A percentile compares a stretch with the other conserved stretches of the same genome.
Evolutionary conservation across 257 asterid genomes (phyloP).

Genomic region (Eustoma russellianum): DNA sequence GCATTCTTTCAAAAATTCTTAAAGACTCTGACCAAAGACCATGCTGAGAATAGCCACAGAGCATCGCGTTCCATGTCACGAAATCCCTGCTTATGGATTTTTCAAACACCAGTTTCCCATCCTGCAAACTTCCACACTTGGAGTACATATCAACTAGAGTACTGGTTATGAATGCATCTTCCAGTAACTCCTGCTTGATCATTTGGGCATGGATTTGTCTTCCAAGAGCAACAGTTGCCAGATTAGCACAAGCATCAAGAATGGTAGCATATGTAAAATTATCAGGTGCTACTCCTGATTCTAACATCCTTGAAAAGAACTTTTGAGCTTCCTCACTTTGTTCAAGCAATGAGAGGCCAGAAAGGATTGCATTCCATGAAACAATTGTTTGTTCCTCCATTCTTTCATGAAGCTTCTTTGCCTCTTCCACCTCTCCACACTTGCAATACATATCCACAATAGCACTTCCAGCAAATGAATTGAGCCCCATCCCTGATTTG

Average conservation of each 20-base stretch:
- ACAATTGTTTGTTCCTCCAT: constrained; percentile 50
- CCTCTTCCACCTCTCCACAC: constrained; percentile 70
- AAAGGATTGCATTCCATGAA: constrained; percentile 85
- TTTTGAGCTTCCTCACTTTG: constrained; percentile 74
- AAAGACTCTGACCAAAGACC: constrained; percentile 69
- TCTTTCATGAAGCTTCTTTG: constrained; percentile 62
- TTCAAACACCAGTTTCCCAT: constrained; percentile 55
- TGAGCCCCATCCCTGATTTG: constrained; percentile 62
- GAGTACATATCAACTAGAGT: constrained; percentile 97
- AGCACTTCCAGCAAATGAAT: constrained; percentile 66
- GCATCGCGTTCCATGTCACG: constrained; percentile 85
- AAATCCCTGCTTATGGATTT: constrained; percentile 56
- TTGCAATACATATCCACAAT: constrained; percentile 89
- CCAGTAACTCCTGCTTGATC: constrained; percentile 69
- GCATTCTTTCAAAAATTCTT: constrained; percentile 47
- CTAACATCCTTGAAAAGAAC: constrained; percentile 54
- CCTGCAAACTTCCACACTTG: constrained; percentile 76
- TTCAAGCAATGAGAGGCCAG: constrained; percentile 62
- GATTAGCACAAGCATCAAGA: constrained; percentile 78
- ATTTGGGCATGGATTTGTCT: constrained; percentile 86
- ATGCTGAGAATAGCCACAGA: constrained; percentile 78
- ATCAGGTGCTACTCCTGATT: constrained; percentile 60
- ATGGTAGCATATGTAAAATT: constrained; percentile 82
- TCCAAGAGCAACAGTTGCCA: constrained; percentile 78
- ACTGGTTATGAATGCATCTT: constrained; percentile 65